Evolutionary conservation across 208 protist genomes (phyloP).

Genomic region (Trypanosoma theileri): DNA sequence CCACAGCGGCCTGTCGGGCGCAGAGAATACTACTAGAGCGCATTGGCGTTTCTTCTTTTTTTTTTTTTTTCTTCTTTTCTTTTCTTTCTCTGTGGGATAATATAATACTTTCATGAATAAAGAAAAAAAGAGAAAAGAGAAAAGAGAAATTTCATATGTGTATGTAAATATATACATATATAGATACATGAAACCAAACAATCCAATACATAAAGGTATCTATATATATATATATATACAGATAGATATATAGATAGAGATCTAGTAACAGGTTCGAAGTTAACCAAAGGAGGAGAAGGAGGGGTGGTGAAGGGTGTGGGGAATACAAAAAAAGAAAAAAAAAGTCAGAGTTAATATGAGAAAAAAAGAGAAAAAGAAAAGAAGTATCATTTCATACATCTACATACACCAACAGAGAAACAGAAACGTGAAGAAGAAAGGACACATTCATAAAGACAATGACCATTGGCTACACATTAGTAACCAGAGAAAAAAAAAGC

Average conservation of each 20-base stretch:
- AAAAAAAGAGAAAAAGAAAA: too few relatives aligned
- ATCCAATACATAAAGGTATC: background rate
- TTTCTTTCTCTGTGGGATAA: background rate
- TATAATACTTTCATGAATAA: too few relatives aligned
- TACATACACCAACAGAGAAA: too few relatives aligned
- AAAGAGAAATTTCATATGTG: too few relatives aligned
- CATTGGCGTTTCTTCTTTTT: too few relatives aligned
- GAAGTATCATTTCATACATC: too few relatives aligned
- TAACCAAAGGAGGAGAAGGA: background rate
- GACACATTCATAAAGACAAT: too few relatives aligned
- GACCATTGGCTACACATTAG: too few relatives aligned
- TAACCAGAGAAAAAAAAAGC: too few relatives aligned
- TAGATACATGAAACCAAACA: background rate
- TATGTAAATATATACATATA: background rate
- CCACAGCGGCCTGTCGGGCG: background rate
- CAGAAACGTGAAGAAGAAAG: too few relatives aligned
- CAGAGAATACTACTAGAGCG: constrained; percentile 4
- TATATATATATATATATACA: background rate
- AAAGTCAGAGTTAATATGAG: too few relatives aligned
- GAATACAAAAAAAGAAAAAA: constrained; percentile 17
- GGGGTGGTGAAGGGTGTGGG: background rate
- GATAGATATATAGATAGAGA: background rate
- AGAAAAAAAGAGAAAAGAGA: too few relatives aligned
- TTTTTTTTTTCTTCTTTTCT: background rate
- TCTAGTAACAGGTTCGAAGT: background rate